Conservation (phyloP, 2,329 filamentous ascomycete genomes). For the Ceratocystis cubensis region DNA sequence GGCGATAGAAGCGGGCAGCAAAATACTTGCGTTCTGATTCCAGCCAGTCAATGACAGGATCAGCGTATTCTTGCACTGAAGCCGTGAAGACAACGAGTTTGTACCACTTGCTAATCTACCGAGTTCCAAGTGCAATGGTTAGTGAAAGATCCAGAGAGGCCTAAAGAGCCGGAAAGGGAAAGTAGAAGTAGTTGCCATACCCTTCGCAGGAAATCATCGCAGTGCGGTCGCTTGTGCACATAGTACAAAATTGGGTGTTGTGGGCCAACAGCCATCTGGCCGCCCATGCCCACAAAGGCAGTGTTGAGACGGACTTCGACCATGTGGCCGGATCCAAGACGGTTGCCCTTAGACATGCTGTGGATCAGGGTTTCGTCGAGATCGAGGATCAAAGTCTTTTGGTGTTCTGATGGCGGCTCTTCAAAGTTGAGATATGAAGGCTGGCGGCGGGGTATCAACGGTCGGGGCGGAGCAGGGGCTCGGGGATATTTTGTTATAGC, state of each 20-base stretch:
- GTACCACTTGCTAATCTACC: conserved; percentile 86
- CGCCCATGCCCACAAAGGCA: conserved; percentile 53
- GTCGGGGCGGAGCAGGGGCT: conserved; percentile 75
- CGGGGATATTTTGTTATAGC: conserved; percentile 81
- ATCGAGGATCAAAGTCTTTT: conserved; percentile 91
- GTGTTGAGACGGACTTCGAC: conserved; percentile 86
- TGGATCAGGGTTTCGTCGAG: conserved; percentile 96
- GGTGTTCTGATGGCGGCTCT: conserved; percentile 43
- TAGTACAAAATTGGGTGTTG: conserved; percentile 97
- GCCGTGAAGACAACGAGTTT: conserved; percentile 95
- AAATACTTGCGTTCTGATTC: conserved; percentile 97
- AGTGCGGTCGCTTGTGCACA: conserved; percentile 93
- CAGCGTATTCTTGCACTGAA: conserved; percentile 94
- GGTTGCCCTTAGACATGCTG: conserved; percentile 90
- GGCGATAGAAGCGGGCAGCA: conserved; percentile 81
- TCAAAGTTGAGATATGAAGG: conserved; percentile 67
- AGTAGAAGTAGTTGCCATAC: conserved; percentile 32
- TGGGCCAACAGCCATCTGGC: conserved; percentile 56
- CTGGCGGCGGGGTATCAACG: conserved; percentile 76
- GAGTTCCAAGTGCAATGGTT: conserved; percentile 18
- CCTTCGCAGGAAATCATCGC: conserved; percentile 88
- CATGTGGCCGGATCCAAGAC: conserved; percentile 97
- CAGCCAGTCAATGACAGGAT: conserved; percentile 97
- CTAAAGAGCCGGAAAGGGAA: not conserved
- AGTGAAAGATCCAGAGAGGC: conserved; percentile 20